A percentile compares a stretch with the other conserved stretches of the same genome.
Conservation (phyloP, 225 moss, liverwort and hornwort species). For the Pseudoscleropodium purum region DNA sequence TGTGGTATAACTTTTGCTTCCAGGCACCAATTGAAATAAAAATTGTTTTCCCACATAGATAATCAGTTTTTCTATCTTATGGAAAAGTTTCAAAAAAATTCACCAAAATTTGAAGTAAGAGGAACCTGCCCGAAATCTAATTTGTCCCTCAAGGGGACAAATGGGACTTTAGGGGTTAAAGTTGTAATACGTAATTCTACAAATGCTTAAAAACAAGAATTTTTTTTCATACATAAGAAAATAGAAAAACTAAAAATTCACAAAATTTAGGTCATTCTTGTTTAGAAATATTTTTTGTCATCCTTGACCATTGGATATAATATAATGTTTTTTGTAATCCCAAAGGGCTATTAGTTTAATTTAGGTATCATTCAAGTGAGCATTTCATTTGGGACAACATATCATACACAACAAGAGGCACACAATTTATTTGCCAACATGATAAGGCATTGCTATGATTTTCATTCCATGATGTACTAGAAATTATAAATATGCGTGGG, state of each 20-base stretch:
- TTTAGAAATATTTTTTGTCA: neutral
- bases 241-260: neutral
- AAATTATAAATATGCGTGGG: neutral
- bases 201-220: neutral
- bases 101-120: too few relatives aligned
- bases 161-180: too few relatives aligned
- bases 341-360: neutral
- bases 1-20: too few relatives aligned
- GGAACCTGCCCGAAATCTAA: too few relatives aligned
- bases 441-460: neutral
- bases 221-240: neutral
- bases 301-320: fast-evolving
- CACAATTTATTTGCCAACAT: neutral
- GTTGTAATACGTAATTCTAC: neutral
- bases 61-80: too few relatives aligned
- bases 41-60: too few relatives aligned
- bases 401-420: fast-evolving
- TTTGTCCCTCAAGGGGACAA: too few relatives aligned
- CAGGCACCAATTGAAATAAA: too few relatives aligned
- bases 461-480: neutral
- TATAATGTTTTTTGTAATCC: neutral
- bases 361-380: fast-evolving
- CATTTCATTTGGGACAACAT: neutral
- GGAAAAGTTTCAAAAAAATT: too few relatives aligned
- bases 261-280: neutral